A percentile compares a stretch with the other conserved stretches of the same genome.
Conservation (phyloP, 2,329 filamentous ascomycete genomes). For the Aspergillus sergii region DNA sequence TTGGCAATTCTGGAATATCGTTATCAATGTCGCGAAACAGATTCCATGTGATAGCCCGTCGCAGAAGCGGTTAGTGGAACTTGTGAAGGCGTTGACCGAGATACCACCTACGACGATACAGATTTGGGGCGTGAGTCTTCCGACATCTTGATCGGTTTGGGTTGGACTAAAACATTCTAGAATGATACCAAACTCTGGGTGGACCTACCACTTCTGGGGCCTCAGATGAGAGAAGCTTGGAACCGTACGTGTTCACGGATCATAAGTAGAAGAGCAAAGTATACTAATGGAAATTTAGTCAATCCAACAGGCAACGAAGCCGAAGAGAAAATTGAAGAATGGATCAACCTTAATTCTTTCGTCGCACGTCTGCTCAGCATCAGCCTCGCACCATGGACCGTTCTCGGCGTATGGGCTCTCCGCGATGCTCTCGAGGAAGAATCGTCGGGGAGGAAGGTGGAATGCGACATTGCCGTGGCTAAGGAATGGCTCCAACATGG, state of each 20-base stretch:
- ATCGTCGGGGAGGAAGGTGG: neutral
- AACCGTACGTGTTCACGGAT: slow-evolving; percentile 4
- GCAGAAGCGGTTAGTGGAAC: slow-evolving; percentile 12
- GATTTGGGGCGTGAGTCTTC: slow-evolving; percentile 12
- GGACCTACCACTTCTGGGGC: slow-evolving; percentile 17
- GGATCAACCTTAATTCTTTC: slow-evolving; percentile 17
- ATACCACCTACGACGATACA: slow-evolving; percentile 9
- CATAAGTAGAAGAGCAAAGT: neutral
- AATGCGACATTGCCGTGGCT: slow-evolving; percentile 8
- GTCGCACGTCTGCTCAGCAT: slow-evolving; percentile 14
- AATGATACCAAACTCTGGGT: slow-evolving; percentile 7
- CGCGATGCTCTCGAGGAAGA: slow-evolving; percentile 13
- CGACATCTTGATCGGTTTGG: neutral
- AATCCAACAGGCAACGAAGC: neutral
- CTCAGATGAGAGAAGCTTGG: slow-evolving; percentile 15
- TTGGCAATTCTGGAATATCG: slow-evolving; percentile 10
- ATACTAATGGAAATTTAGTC: neutral
- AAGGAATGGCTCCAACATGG: slow-evolving; percentile 13
- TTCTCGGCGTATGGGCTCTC: slow-evolving; percentile 16
- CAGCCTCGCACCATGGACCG: neutral
- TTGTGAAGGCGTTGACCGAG: slow-evolving; percentile 12
- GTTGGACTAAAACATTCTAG: neutral
- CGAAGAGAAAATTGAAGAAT: neutral
- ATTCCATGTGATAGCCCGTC: slow-evolving; percentile 11
- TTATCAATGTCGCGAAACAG: slow-evolving; percentile 12